Conservation (phyloP, 2,329 filamentous ascomycete species). For the Grosmannia serpens region DNA sequence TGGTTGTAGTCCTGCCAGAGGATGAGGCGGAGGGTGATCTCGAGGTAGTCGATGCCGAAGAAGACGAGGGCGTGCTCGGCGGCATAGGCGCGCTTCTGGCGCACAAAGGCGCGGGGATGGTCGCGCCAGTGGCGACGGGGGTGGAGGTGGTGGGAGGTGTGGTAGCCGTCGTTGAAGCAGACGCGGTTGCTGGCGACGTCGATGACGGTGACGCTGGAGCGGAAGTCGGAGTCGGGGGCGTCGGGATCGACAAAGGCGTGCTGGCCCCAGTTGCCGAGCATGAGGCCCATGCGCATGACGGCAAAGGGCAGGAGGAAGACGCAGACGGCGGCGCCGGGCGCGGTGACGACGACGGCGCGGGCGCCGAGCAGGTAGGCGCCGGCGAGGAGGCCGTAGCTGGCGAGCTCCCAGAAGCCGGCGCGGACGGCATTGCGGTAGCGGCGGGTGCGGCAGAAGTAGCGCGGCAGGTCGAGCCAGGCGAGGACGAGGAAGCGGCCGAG, state of each 20-base stretch:
- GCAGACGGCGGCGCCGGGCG: constrained; percentile 47
- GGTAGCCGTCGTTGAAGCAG: constrained; percentile 76
- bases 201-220: constrained; percentile 68
- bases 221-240: constrained; percentile 66
- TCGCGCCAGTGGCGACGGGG: constrained; percentile 72
- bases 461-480: constrained; percentile 62
- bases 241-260: constrained; percentile 68
- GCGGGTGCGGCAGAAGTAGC: constrained; percentile 59
- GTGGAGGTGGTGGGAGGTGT: constrained; percentile 72
- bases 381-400: constrained; percentile 41
- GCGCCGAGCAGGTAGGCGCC: constrained; percentile 20
- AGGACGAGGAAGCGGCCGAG: constrained; percentile 62
- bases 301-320: constrained; percentile 55
- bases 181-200: constrained; percentile 70
- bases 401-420: constrained; percentile 49
- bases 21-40: constrained; percentile 58
- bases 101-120: constrained; percentile 62
- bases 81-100: constrained; percentile 55
- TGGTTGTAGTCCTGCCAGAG: constrained; percentile 62
- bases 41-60: constrained; percentile 70
- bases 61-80: constrained; percentile 62
- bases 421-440: constrained; percentile 42
- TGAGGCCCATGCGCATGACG: constrained; percentile 57
- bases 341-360: constrained; percentile 26
- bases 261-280: constrained; percentile 79